Evolutionary conservation across 1,284 basidiomycete species (phyloP), one percentile per base, ranked within the genome.

Genomic region (Rhodotorula sp.): DNA sequence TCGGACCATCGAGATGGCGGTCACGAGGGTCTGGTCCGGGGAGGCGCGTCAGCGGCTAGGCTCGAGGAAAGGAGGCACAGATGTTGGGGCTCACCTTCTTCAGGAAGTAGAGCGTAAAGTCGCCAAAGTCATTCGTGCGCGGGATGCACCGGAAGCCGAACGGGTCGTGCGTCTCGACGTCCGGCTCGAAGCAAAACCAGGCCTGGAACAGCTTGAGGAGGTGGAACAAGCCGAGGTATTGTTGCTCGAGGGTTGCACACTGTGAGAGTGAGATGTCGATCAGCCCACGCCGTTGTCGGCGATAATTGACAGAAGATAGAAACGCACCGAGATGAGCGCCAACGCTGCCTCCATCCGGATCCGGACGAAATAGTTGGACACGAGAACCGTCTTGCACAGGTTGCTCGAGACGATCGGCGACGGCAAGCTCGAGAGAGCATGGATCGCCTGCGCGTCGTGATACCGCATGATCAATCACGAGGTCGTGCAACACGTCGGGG

Each of bases 341-440:
- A 88, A 82, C 6, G 91, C 93, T 2, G 96, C 96, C 81, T 98
- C 96, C 81, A 92, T 94, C 17, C 96, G 90, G 66, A 99, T 91
- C n/a, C 95, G 89, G 80, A 91, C 96, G 81, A 91, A 98, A 82
- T 99, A 99, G 79, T 97, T 97, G 51, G 90, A 88, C 30, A 98
- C 95, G 37, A 99, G 85, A 7, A 96, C 90, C 0, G 93, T 94
- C 81, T 93, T 93, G 37, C 93, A 93, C 64, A 99, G 84, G 42
- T 91, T 84, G 70, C 93, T 95, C 45, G 94, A 94, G 29, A 96
- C 90, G 74, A 98, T 91, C 0, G 91, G 86, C 6, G 89, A 93
- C 0, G 92, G 91, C 78, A 90, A 88, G 76, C 87, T 86, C 15
- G 89, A 85, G 59, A 99, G 85, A 3, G 91, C 91, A 78, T 89